These are phyloP conservation scores for Thymus mandschuricus DNA, from an alignment of 257 asterid species.

Conservation along the genomic window DNA sequence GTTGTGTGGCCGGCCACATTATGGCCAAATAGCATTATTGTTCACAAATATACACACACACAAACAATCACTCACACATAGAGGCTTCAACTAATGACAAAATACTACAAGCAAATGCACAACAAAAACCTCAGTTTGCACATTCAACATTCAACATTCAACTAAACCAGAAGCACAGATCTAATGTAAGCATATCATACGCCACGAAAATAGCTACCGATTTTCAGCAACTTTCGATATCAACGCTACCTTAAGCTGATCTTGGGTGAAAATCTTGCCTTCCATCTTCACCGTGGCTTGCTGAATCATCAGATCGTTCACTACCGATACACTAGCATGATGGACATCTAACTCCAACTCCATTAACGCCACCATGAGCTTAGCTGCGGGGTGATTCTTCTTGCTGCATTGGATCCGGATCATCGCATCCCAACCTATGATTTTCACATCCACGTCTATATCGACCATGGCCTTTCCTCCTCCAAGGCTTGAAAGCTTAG, in stretches of 20 bases:
- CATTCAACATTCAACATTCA: not conserved
- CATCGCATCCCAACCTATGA: constrained; percentile 80
- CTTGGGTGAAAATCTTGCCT: constrained; percentile 62
- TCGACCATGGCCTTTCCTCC: constrained; percentile 32
- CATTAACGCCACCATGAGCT: constrained; percentile 71
- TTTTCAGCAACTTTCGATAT: constrained; percentile 51
- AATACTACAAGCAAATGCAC: not conserved
- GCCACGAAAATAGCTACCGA: constrained; percentile 26
- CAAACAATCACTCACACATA: not conserved
- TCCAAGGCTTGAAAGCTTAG: constrained; percentile 24
- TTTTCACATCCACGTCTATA: constrained; percentile 76
- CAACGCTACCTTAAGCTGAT: constrained; percentile 71
- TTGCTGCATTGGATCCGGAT: constrained; percentile 70
- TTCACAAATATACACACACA: not conserved
- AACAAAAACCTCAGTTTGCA: not conserved
- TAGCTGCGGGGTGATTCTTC: constrained; percentile 85
- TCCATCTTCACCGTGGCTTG: constrained; percentile 88
- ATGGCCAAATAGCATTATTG: no score
- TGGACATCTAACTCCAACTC: constrained; percentile 78
- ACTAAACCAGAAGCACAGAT: not conserved
- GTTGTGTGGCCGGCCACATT: no score
- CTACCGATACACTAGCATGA: constrained; percentile 83
- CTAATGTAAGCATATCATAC: not conserved
- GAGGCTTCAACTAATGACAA: not conserved
- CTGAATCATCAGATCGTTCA: constrained; percentile 83